Percentiles rank a stretch among this genome's conserved stretches.
phyloP scores from a whole-genome alignment of 2,329 filamentous ascomycete genomes.

The Colletotrichum filicis region DNA sequence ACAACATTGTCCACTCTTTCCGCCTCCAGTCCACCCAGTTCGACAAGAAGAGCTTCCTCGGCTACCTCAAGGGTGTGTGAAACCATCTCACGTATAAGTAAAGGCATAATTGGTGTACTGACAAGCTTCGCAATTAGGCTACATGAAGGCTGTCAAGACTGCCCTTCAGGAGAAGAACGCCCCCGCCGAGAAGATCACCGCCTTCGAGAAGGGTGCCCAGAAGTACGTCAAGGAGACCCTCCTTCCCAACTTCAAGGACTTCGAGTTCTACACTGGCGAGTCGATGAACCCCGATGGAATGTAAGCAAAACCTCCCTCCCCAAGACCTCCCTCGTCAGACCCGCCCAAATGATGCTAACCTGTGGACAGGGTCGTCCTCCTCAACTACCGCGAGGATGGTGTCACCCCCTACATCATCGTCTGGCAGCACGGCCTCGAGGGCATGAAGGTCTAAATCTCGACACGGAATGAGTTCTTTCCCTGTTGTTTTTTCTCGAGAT shows the following conservation, averaged over 20 bases:
- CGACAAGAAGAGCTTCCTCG: conserved; percentile 88
- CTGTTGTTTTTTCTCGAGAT: conserved; percentile 22
- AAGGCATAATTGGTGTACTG: not conserved
- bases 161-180: conserved; percentile 72
- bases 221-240: conserved; percentile 85
- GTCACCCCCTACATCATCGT: conserved; percentile 87
- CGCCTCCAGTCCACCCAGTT: conserved; percentile 81
- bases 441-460: conserved; percentile 85
- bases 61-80: conserved; percentile 83
- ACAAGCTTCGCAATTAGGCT: conserved; percentile 61
- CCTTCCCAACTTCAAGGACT: conserved; percentile 90
- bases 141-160: conserved; percentile 91
- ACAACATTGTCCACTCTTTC: conserved; percentile 95
- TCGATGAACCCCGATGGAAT: conserved; percentile 94
- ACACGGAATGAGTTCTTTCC: not conserved
- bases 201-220: conserved; percentile 82
- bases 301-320: conserved; percentile 63
- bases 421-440: conserved; percentile 94
- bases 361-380: conserved; percentile 77
- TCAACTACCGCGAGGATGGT: conserved; percentile 98
- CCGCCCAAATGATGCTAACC: not conserved
- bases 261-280: conserved; percentile 93
- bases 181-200: conserved; percentile 73
- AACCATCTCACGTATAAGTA: not conserved
- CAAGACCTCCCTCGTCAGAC: not conserved